Evolutionary conservation across 768 basidiomycete species (phyloP).

Genomic region (Termitomyces bulborhizus): DNA sequence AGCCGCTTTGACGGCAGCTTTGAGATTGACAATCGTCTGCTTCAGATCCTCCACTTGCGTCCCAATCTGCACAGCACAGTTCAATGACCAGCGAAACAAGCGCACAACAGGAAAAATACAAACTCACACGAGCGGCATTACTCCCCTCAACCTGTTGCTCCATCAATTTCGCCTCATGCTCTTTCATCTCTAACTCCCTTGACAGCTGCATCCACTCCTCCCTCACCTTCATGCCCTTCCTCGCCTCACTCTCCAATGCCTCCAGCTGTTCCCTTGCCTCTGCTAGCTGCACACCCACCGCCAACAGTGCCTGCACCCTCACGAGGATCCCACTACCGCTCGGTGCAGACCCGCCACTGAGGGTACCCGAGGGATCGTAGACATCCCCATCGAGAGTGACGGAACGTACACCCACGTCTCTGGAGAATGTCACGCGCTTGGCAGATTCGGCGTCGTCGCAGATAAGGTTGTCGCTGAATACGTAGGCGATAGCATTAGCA

Average conservation of each 20-base stretch:
- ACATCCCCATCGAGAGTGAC: conserved; percentile 94
- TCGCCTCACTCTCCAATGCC: conserved; percentile 50
- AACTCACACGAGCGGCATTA: conserved; percentile 78
- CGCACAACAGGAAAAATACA: background rate
- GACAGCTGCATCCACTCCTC: conserved; percentile 55
- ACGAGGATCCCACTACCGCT: conserved; percentile 68
- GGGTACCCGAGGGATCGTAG: conserved; percentile 92
- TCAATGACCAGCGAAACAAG: background rate
- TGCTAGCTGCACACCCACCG: conserved; percentile 53
- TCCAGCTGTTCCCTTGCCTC: conserved; percentile 42
- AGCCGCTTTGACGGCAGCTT: conserved; percentile 52
- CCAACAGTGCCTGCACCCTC: conserved; percentile 77
- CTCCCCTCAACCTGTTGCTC: conserved; percentile 84
- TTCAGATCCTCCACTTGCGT: conserved; percentile 73
- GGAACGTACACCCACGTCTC: conserved; percentile 62
- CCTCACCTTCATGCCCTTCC: conserved; percentile 41
- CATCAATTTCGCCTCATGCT: conserved; percentile 77
- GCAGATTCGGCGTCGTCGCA: conserved; percentile 87
- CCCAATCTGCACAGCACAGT: conserved; percentile 50
- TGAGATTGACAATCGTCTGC: conserved; percentile 52
- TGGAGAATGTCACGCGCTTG: conserved; percentile 79
- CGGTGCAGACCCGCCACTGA: conserved; percentile 88
- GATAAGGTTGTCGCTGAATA: conserved; percentile 90
- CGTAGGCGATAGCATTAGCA: conserved; percentile 83
- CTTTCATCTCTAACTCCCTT: conserved; percentile 81